Conservation (phyloP, 768 basidiomycete species). For the Leccinum subgranulosum region DNA sequence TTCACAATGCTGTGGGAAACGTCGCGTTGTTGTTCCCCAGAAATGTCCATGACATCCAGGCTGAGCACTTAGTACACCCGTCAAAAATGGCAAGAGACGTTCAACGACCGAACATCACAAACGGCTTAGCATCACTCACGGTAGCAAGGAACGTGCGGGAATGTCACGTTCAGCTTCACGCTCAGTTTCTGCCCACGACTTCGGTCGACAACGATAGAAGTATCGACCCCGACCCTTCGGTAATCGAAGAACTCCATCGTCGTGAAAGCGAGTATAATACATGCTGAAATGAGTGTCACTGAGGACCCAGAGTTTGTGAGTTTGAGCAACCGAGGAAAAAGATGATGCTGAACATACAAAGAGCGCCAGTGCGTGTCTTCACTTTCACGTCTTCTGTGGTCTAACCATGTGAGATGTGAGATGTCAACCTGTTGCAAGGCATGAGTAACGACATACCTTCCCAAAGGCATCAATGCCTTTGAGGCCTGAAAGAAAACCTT, state of each 20-base stretch:
- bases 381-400: slow-evolving; percentile 99
- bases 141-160: slow-evolving; percentile 97
- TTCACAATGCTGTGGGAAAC: slow-evolving; percentile 87
- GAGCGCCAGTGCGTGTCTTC: slow-evolving; percentile 91
- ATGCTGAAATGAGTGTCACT: slow-evolving; percentile 92
- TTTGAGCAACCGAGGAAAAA: not conserved
- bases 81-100: not conserved
- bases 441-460: slow-evolving; percentile 58
- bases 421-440: slow-evolving; percentile 6
- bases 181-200: slow-evolving; percentile 93
- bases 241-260: slow-evolving; percentile 97
- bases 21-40: slow-evolving; percentile 91
- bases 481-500: slow-evolving; percentile 70
- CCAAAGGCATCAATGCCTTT: slow-evolving; percentile 99
- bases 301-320: slow-evolving; percentile 7
- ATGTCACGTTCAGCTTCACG: slow-evolving; percentile 89
- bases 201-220: slow-evolving; percentile 92
- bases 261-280: slow-evolving; percentile 89
- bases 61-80: slow-evolving; percentile 69
- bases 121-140: slow-evolving; percentile 50
- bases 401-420: slow-evolving; percentile 40
- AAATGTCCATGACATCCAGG: slow-evolving; percentile 97
- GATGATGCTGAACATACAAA: slow-evolving; percentile 53
- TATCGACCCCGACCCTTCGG: slow-evolving; percentile 79
- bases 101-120: not conserved